Evolutionary conservation across 805 yeast genomes (phyloP).

Genomic region (Ogataea sp.): DNA sequence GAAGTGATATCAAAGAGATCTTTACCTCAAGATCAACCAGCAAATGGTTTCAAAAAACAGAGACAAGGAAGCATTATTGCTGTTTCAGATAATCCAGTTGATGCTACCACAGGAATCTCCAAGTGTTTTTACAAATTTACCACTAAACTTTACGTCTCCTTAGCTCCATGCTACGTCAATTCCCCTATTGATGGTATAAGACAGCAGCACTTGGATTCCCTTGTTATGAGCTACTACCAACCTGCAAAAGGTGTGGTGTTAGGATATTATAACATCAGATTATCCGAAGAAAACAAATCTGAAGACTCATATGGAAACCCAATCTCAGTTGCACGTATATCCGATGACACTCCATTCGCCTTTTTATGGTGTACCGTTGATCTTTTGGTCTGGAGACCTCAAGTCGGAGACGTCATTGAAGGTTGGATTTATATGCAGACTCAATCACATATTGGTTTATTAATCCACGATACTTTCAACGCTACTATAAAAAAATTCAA

Average conservation of each 20-base stretch:
- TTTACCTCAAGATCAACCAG: background rate
- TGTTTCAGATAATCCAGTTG: constrained; percentile 1
- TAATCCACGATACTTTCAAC: constrained; percentile 89
- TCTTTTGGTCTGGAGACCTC: constrained; percentile 83
- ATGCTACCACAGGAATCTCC: constrained; percentile 34
- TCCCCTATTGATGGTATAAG: constrained; percentile 73
- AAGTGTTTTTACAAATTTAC: constrained; percentile 61
- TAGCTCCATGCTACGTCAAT: constrained; percentile 74
- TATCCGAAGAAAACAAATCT: constrained; percentile 34
- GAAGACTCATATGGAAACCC: constrained; percentile 31
- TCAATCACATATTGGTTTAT: constrained; percentile 87
- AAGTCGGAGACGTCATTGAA: constrained; percentile 76
- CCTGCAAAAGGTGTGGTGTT: constrained; percentile 77
- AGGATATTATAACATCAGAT: constrained; percentile 60
- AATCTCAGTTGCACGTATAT: constrained; percentile 53
- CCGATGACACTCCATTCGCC: constrained; percentile 79
- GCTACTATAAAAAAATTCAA: constrained; percentile 81
- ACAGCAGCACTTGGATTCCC: constrained; percentile 83
- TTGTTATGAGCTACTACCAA: constrained; percentile 74
- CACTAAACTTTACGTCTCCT: constrained; percentile 64
- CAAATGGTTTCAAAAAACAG: background rate
- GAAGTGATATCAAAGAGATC: background rate
- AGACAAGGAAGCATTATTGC: background rate
- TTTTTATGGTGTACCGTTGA: constrained; percentile 84
- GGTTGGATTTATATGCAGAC: constrained; percentile 90